These are phyloP conservation scores for Rhodosorus marinus DNA, from an alignment of 23 red algal genomes.

Conservation along the genomic window DNA sequence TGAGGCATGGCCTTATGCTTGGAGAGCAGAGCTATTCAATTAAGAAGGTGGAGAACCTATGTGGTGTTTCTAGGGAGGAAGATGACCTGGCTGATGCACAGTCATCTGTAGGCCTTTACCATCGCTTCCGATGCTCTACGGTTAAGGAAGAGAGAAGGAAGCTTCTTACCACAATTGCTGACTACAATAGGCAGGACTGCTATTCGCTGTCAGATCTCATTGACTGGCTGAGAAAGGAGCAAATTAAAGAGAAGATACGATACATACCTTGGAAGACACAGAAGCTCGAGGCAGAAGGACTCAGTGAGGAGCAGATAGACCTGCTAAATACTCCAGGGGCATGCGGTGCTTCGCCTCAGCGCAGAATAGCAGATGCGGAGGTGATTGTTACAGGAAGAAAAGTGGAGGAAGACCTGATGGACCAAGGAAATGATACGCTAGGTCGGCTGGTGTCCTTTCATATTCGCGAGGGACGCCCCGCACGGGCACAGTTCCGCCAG, in stretches of 20 bases:
- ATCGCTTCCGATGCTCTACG: slow-evolving; percentile 32
- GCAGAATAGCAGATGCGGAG: slow-evolving; percentile 16
- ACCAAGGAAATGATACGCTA: slow-evolving; percentile 1
- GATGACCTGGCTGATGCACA: slow-evolving; percentile 46
- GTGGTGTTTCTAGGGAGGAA: slow-evolving; percentile 21
- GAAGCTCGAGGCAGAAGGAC: not conserved
- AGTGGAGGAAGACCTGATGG: slow-evolving; percentile 14
- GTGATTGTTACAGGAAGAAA: slow-evolving; percentile 17
- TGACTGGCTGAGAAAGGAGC: slow-evolving; percentile 11
- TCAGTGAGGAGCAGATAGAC: not conserved
- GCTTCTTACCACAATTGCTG: slow-evolving; percentile 16
- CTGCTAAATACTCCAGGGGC: not conserved
- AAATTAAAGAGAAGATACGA: too few species aligned
- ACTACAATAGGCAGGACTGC: slow-evolving; percentile 59
- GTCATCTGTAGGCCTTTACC: slow-evolving; percentile 56
- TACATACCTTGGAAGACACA: too few species aligned
- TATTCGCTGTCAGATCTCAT: slow-evolving; percentile 27
- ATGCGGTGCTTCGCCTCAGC: slow-evolving; percentile 17
- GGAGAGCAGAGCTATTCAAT: slow-evolving; percentile 58
- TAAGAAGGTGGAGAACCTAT: slow-evolving; percentile 45
- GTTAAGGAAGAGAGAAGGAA: not conserved
- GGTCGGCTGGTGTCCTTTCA: slow-evolving; percentile 32
- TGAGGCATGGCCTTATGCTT: slow-evolving; percentile 12
- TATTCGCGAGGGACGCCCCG: slow-evolving; percentile 22
- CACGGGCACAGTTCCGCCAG: slow-evolving; percentile 19